Evolutionary conservation across 441 rosid genomes (phyloP).

Genomic region (Populus hybrid): DNA sequence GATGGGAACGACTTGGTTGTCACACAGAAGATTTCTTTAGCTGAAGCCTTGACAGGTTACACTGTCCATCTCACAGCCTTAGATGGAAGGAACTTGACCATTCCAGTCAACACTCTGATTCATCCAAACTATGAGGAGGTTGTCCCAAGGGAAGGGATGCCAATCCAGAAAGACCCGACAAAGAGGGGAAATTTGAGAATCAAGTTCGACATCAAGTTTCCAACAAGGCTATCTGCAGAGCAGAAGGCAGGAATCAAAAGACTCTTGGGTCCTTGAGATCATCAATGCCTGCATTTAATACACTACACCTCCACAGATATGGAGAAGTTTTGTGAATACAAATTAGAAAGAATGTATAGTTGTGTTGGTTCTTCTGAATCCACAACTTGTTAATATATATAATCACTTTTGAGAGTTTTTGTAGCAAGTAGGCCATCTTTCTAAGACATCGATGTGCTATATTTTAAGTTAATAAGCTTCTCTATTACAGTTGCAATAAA

Average conservation of each 20-base stretch:
- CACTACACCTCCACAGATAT: too few relatives aligned
- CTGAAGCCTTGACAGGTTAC: conserved; percentile 65
- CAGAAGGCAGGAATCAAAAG: conserved; percentile 74
- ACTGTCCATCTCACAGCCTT: conserved; percentile 23
- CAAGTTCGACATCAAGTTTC: conserved; percentile 62
- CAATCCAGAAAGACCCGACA: conserved; percentile 49
- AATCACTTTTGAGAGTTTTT: too few relatives aligned
- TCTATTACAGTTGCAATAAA: too few relatives aligned
- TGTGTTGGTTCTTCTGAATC: too few relatives aligned
- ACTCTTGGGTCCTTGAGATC: conserved; percentile 28
- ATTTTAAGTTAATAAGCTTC: too few relatives aligned
- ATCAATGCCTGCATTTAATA: too few relatives aligned
- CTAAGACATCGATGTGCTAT: too few relatives aligned
- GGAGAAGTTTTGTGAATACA: too few relatives aligned
- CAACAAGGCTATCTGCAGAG: conserved; percentile 61
- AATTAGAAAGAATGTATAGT: too few relatives aligned
- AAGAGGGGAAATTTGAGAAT: conserved; percentile 29
- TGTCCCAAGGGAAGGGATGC: conserved; percentile 78
- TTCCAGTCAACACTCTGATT: conserved; percentile 58
- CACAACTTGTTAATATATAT: too few relatives aligned
- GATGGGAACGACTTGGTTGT: conserved; percentile 73
- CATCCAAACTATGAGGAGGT: conserved; percentile 68
- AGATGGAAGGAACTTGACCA: conserved; percentile 61
- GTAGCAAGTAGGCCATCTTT: too few relatives aligned
- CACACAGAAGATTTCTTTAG: conserved; percentile 59